Conservation (phyloP, 1,284 basidiomycete species). For the Trametes pubescens region DNA sequence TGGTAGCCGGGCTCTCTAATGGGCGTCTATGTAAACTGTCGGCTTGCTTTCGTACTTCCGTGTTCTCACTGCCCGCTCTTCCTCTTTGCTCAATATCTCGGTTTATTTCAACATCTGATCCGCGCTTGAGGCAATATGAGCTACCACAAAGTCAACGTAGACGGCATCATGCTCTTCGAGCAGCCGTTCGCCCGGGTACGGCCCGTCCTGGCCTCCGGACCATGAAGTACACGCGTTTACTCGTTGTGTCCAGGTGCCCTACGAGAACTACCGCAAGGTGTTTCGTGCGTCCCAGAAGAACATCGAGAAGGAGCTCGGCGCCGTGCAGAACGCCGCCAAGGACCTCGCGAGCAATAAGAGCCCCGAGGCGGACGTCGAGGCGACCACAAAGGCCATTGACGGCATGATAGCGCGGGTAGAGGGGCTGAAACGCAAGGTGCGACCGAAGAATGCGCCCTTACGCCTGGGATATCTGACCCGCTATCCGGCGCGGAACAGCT, state of each 20-base stretch:
- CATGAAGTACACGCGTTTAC: slow-evolving; percentile 22
- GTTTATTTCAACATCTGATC: neutral
- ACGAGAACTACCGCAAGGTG: slow-evolving; percentile 86
- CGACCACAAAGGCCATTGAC: slow-evolving; percentile 66
- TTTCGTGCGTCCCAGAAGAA: slow-evolving; percentile 83
- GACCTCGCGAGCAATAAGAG: slow-evolving; percentile 59
- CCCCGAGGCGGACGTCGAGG: slow-evolving; percentile 56
- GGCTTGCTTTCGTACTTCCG: neutral
- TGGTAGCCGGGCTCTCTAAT: no score
- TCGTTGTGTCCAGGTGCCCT: slow-evolving; percentile 69
- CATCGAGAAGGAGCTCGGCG: slow-evolving; percentile 79
- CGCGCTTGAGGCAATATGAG: slow-evolving; percentile 40
- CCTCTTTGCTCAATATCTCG: neutral
- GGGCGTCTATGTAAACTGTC: no score
- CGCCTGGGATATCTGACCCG: neutral
- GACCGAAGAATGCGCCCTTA: slow-evolving; percentile 16
- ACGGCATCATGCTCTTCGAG: slow-evolving; percentile 87
- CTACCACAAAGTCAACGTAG: slow-evolving; percentile 64
- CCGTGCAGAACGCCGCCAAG: slow-evolving; percentile 61
- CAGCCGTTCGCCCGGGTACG: slow-evolving; percentile 82
- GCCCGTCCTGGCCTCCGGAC: slow-evolving; percentile 14
- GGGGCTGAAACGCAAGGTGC: slow-evolving; percentile 83
- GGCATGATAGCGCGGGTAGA: slow-evolving; percentile 79
- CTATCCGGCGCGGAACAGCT: slow-evolving; percentile 53
- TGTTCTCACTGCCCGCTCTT: neutral